These are phyloP conservation scores for Chrysosporium keratinophilum DNA, from an alignment of 2,329 filamentous ascomycete genomes.

Conservation along the genomic window DNA sequence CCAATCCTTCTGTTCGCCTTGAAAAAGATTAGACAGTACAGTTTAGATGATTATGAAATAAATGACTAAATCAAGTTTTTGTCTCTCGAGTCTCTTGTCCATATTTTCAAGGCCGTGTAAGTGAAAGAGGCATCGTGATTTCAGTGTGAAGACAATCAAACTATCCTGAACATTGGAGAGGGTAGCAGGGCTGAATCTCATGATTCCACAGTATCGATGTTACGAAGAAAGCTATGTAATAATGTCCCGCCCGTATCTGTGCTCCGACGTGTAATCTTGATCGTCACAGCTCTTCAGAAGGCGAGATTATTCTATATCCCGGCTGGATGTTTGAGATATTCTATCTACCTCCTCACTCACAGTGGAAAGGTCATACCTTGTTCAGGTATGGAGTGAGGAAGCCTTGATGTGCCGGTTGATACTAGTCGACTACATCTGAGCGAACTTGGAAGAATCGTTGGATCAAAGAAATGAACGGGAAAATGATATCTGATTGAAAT, in stretches of 20 bases:
- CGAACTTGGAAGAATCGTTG: neutral
- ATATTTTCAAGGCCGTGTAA: neutral
- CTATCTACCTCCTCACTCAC: conserved; percentile 40
- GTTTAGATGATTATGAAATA: conserved; percentile 8
- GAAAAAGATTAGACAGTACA: conserved; percentile 58
- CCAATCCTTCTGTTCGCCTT: conserved; percentile 79
- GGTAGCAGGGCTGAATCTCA: neutral
- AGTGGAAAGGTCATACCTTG: conserved; percentile 22
- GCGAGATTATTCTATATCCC: conserved; percentile 34
- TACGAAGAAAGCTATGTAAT: neutral
- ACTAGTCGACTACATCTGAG: neutral
- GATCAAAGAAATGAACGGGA: neutral
- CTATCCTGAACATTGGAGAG: no score
- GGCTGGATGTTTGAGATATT: conserved; percentile 24
- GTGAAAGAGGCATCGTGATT: neutral
- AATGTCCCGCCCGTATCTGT: conserved; percentile 60
- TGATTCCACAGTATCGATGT: neutral
- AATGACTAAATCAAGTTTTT: conserved; percentile 1
- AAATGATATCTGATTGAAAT: neutral
- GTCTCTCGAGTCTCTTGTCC: neutral
- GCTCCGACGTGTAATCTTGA: conserved; percentile 50
- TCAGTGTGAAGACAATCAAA: no score
- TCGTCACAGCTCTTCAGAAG: conserved; percentile 55
- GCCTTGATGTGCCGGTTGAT: conserved; percentile 36
- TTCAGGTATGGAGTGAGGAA: conserved; percentile 29